These are phyloP conservation scores for Pachysandra terminalis DNA, from an alignment of 164 flowering plant genomes.

Conservation along the genomic window DNA sequence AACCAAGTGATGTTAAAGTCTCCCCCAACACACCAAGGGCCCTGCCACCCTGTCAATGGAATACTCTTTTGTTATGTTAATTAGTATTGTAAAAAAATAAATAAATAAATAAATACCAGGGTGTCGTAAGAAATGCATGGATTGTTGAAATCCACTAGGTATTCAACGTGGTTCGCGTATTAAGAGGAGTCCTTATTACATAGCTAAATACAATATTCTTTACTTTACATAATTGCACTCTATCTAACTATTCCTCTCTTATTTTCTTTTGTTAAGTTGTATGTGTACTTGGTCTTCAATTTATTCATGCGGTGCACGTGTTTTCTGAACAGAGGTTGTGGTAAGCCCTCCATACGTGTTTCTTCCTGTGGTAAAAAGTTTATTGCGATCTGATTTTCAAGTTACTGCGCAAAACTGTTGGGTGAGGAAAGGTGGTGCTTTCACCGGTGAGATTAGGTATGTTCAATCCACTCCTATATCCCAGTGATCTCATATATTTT, in stretches of 20 bases:
- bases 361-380: slow-evolving; percentile 50
- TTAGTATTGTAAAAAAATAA: too few species aligned
- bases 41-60: too few species aligned
- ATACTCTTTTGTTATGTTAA: too few species aligned
- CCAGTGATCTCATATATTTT: not conserved
- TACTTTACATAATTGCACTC: too few species aligned
- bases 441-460: slow-evolving; percentile 81
- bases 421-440: slow-evolving; percentile 91
- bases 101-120: too few species aligned
- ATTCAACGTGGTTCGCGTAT: too few species aligned
- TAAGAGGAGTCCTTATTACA: too few species aligned
- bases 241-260: not conserved
- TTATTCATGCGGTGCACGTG: slow-evolving; percentile 11
- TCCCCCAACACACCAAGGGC: too few species aligned
- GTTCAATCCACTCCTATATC: not conserved
- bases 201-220: too few species aligned
- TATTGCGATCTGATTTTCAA: slow-evolving; percentile 58
- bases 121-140: too few species aligned
- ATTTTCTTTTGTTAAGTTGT: not conserved
- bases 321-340: slow-evolving; percentile 68
- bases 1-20: too few species aligned
- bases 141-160: too few species aligned
- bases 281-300: not conserved
- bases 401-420: slow-evolving; percentile 90
- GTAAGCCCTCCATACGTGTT: slow-evolving; percentile 82